Base-by-base conservation (phyloP, 2,329 filamentous ascomycete species). In the Myriosclerotinia duriaeana region DNA sequence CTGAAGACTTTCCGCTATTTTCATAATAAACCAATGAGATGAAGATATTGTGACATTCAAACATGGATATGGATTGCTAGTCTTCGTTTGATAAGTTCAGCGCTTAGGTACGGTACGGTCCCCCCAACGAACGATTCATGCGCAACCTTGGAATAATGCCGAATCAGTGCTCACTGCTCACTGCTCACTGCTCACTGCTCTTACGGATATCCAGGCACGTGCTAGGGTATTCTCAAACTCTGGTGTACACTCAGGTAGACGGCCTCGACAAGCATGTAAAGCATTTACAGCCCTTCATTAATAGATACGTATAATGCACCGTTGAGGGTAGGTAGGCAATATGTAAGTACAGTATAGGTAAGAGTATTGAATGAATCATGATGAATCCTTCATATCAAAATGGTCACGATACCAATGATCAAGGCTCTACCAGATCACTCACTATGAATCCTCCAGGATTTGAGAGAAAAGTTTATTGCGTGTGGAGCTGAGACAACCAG, bases 121-220 rank as follows among this genome's bases (percentile, higher is more conserved):
- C 22, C 5, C 11, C 40, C 17, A 26, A 12, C 12, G 26, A 60
- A 60, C 53, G 42, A 64, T 56, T 48, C 40, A 56, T 34, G 30
- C 30, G 30, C 30, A 50, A 58, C 26, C 26, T 26, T 2, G 26
- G 30, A 53, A 53, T 34, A 15, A 58, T 40, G 38, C 53, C 53
- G 30, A 15, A 64, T 64, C 52, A 30, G 62, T 64, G 53, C 53
- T 64, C 52, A 30, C 53, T 64, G 53, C 53, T n/a, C n/a, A n/a
- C n/a, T n/a, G n/a, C n/a, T n/a, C n/a, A n/a, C n/a, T n/a, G n/a
- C n/a, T n/a, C n/a, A n/a, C n/a, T n/a, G n/a, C n/a, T 8, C 53
- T 17, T n/a, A 50, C 48, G 26, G n/a, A 26, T 26, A 15, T 46
- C 17, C n/a, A 14, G 20, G 26, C 26, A 26, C 26, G 53, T 15